phyloP scores from a whole-genome alignment of 768 basidiomycete species.

The Xerocomus potaroensis region DNA sequence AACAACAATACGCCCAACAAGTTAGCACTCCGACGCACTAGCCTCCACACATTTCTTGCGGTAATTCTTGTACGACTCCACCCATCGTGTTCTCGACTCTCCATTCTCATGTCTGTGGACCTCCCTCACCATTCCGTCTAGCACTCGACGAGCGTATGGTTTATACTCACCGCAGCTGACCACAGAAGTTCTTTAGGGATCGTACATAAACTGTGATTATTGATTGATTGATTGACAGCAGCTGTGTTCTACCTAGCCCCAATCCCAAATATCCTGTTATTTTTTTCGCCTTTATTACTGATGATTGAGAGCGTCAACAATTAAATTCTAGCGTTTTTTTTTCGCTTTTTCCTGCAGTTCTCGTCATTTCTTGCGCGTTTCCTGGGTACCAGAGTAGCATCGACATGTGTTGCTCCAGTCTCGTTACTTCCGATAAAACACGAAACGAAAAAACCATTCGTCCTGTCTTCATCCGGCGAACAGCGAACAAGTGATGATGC shows the following conservation, averaged over 20 bases:
- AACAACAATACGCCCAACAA: constrained; percentile 81
- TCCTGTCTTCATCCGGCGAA: constrained; percentile 75
- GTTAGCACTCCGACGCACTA: constrained; percentile 41
- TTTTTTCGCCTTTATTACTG: neutral
- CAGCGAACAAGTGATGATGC: constrained; percentile 68
- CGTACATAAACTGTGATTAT: constrained; percentile 24
- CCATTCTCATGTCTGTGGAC: constrained; percentile 11
- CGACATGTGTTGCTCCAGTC: neutral
- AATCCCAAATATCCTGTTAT: constrained; percentile 9
- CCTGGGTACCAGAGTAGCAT: constrained; percentile 5
- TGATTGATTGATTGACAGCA: constrained; percentile 29
- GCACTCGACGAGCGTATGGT: constrained; percentile 24
- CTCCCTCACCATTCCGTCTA: constrained; percentile 19
- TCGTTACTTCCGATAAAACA: constrained; percentile 55
- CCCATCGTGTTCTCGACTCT: constrained; percentile 14
- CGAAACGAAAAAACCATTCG: constrained; percentile 98
- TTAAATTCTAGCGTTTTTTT: constrained; percentile 13
- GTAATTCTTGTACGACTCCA: constrained; percentile 26
- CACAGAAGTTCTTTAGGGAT: constrained; percentile 31
- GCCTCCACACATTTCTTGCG: constrained; percentile 9
- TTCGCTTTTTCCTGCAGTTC: constrained; percentile 18
- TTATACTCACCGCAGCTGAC: constrained; percentile 35
- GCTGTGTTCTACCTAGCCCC: constrained; percentile 21
- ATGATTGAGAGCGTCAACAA: neutral
- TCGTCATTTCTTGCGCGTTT: constrained; percentile 27